Evolutionary conservation across 2,329 filamentous ascomycete species (phyloP).

Genomic region (Arthroderma sp.): DNA sequence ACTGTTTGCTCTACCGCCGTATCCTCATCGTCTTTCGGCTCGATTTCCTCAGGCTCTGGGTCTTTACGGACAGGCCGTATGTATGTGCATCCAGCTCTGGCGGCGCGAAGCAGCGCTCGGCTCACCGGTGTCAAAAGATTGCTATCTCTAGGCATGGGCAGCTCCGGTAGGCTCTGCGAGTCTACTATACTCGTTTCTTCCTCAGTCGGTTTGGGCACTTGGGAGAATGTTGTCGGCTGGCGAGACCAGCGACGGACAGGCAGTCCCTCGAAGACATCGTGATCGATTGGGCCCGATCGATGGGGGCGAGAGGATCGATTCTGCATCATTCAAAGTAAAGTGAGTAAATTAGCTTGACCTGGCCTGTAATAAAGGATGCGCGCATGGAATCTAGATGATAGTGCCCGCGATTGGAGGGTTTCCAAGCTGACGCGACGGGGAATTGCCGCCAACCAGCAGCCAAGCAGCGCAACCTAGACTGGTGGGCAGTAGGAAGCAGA

Average conservation of each 20-base stretch:
- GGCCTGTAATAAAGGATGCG: not conserved
- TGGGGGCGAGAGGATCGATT: not conserved
- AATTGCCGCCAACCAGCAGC: not conserved
- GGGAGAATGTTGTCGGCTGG: conserved; percentile 55
- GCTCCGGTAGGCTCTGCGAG: conserved; percentile 48
- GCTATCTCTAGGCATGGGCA: conserved; percentile 79
- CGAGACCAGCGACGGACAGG: conserved; percentile 86
- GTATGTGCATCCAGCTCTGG: conserved; percentile 62
- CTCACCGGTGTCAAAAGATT: conserved; percentile 65
- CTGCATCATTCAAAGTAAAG: not conserved
- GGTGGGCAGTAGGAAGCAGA: no score
- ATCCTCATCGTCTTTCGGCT: conserved; percentile 24
- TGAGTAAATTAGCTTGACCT: not conserved
- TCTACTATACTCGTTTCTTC: conserved; percentile 23
- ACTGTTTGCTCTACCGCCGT: conserved; percentile 19
- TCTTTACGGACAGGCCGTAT: conserved; percentile 50
- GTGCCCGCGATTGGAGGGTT: not conserved
- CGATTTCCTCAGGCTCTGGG: conserved; percentile 28
- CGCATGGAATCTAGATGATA: not conserved
- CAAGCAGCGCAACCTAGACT: not conserved
- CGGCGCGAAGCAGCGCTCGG: conserved; percentile 69
- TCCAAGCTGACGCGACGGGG: not conserved
- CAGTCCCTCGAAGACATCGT: conserved; percentile 59
- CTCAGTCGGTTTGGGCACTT: conserved; percentile 53
- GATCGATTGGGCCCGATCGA: conserved; percentile 43